Evolutionary conservation across 2,329 filamentous ascomycete species (phyloP).

Genomic region (Paraphaeosphaeria sporulosa): DNA sequence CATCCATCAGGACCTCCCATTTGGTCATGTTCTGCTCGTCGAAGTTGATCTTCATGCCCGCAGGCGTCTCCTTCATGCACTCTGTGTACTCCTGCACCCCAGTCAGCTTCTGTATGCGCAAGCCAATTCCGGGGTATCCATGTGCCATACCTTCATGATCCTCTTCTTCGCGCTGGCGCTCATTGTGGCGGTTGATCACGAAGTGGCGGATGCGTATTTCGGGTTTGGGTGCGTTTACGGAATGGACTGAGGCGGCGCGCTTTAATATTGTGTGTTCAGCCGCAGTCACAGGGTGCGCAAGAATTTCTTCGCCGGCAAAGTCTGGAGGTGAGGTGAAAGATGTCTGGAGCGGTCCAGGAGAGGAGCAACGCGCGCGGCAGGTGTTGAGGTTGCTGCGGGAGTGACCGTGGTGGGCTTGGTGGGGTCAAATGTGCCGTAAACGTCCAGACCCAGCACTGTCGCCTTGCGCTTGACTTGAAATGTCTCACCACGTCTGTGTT

Average conservation of each 20-base stretch:
- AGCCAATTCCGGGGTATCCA: background rate
- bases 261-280: background rate
- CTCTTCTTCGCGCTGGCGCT: conserved; percentile 53
- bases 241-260: conserved; percentile 25
- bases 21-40: conserved; percentile 71
- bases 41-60: conserved; percentile 52
- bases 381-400: conserved; percentile 9
- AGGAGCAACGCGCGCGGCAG: conserved; percentile 4
- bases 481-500: conserved; percentile 2
- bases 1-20: conserved; percentile 73
- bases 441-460: conserved; percentile 14
- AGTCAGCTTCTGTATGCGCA: conserved; percentile 20
- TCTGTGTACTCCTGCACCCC: conserved; percentile 43
- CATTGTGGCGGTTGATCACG: conserved; percentile 34
- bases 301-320: background rate
- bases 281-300: background rate
- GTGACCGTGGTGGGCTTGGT: conserved; percentile 23
- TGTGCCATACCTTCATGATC: conserved; percentile 51
- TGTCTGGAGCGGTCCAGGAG: no score
- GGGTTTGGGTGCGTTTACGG: conserved; percentile 29
- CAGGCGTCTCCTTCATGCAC: conserved; percentile 44
- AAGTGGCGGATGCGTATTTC: conserved; percentile 5
- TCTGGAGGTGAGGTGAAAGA: background rate
- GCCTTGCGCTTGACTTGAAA: conserved; percentile 7
- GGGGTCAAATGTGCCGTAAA: conserved; percentile 19